Base-by-base conservation (phyloP, 805 yeast genomes). In the Komagataella populi region DNA sequence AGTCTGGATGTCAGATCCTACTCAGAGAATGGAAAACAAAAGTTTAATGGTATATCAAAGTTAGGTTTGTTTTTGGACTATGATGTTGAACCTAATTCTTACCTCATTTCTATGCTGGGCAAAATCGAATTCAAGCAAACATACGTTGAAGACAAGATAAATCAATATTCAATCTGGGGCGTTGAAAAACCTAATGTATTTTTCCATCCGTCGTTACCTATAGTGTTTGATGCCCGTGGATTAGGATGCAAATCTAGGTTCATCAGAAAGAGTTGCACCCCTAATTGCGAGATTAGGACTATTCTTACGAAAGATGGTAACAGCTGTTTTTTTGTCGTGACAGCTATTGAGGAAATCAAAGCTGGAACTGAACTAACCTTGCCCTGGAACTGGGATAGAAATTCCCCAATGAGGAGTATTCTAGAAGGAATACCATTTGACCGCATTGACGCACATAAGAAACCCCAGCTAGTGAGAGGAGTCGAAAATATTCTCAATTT, bases 371-470 rank as follows among this genome's bases (percentile, higher is more conserved):
- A 90, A 60, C 65, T 91, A 18, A 75, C 90, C 0, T 64, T 88
- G 7, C 78, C 81, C 1, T 91, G 98, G 98, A 87, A 83, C 54
- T 91, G 96, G 96, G 96, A 89, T 60, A 61, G 66, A 3, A 55
- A 69, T 16, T 96, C 89, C 62, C 96, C 97, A 2, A 84, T 88
- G 44, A 67, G 70, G 50, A 72, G 73, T 55, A 66, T 84, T 51
- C 70, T 76, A 23, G 64, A 68, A 23, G 69, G 74, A n/a, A 63
- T 68, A 24, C 24, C 45, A 55, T 78, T 82, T 61, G 88, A 83
- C 49, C 74, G 73, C 22, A 66, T 84, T 23, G 57, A 70, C 6
- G 79, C 78, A 46, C 66, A 70, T 1, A 80, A 78, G 51, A 80
- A 79, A 56, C 72, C 78, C 3, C 67, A 73, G 16, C 60, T 85